Evolutionary conservation across 2,329 filamentous ascomycete genomes (phyloP).

Genomic region (Immersiporthe knoxdaviesiana): DNA sequence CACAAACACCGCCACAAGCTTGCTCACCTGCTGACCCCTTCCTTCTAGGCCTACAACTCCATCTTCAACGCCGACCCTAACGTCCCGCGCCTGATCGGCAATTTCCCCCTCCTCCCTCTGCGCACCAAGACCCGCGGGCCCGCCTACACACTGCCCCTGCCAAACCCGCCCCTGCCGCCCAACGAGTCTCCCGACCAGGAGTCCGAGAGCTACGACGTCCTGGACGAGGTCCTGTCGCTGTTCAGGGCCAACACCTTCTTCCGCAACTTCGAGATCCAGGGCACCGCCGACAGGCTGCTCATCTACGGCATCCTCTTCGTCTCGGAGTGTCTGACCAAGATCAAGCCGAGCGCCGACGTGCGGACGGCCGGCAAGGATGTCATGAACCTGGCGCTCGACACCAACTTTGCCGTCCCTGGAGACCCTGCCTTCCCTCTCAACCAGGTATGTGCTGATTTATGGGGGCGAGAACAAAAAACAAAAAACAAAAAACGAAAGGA

Average conservation of each 20-base stretch:
- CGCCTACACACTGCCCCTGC: constrained; percentile 77
- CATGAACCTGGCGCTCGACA: constrained; percentile 87
- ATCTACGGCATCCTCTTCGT: constrained; percentile 97
- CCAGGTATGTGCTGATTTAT: too few species aligned
- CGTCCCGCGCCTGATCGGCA: constrained; percentile 68
- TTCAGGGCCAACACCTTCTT: constrained; percentile 99
- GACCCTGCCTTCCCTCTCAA: constrained; percentile 93
- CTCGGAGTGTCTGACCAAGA: constrained; percentile 86
- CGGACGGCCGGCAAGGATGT: constrained; percentile 72
- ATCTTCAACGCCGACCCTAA: constrained; percentile 88
- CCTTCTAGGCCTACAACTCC: constrained; percentile 86
- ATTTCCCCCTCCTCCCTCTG: constrained; percentile 92
- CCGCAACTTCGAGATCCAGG: constrained; percentile 99
- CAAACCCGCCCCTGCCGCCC: constrained; percentile 59
- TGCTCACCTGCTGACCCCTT: constrained; percentile 32
- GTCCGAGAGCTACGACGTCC: constrained; percentile 90
- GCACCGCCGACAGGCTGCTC: constrained; percentile 87
- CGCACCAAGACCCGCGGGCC: constrained; percentile 96
- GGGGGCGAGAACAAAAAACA: too few species aligned
- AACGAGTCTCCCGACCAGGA: constrained; percentile 76
- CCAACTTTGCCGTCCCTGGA: constrained; percentile 90
- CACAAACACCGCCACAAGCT: constrained; percentile 3
- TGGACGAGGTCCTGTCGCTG: constrained; percentile 89
- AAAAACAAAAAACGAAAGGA: neutral
- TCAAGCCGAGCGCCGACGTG: constrained; percentile 71